phyloP scores from a whole-genome alignment of 306 rosid species.

The Luffa aegyptiaca region DNA sequence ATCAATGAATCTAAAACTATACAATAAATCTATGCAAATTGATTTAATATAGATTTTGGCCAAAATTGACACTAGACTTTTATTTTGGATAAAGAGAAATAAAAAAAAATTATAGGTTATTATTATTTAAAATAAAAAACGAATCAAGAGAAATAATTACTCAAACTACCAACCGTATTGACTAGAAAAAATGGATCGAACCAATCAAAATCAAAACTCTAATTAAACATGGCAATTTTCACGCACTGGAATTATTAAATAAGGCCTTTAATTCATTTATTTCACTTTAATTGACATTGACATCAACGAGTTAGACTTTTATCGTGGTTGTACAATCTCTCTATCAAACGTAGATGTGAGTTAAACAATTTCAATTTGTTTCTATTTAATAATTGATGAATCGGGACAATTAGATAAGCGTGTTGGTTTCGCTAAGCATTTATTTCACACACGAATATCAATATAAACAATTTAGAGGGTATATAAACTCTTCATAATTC shows the following conservation, averaged over 20 bases:
- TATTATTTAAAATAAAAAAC: not conserved
- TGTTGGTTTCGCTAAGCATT: not conserved
- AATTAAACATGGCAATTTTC: not conserved
- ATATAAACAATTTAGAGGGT: not conserved
- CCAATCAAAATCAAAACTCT: not conserved
- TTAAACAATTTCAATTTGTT: not conserved
- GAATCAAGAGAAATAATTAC: not conserved
- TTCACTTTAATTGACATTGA: not conserved
- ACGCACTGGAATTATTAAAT: not conserved
- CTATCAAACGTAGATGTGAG: not conserved
- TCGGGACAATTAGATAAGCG: not conserved
- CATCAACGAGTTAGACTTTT: not conserved
- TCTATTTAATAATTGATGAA: not conserved
- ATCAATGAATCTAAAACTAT: no score
- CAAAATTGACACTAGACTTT: not conserved
- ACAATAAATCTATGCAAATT: not conserved
- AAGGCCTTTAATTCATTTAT: not conserved
- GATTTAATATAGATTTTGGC: not conserved
- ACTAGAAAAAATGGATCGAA: not conserved
- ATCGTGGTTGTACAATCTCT: not conserved
- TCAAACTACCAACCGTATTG: not conserved
- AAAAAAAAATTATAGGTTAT: not conserved
- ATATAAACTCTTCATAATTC: not conserved
- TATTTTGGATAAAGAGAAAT: not conserved
- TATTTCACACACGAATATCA: not conserved